Percentiles rank a stretch among this genome's conserved stretches.
Conservation (phyloP, 2,329 filamentous ascomycete species). For the Botrytis tulipae region DNA sequence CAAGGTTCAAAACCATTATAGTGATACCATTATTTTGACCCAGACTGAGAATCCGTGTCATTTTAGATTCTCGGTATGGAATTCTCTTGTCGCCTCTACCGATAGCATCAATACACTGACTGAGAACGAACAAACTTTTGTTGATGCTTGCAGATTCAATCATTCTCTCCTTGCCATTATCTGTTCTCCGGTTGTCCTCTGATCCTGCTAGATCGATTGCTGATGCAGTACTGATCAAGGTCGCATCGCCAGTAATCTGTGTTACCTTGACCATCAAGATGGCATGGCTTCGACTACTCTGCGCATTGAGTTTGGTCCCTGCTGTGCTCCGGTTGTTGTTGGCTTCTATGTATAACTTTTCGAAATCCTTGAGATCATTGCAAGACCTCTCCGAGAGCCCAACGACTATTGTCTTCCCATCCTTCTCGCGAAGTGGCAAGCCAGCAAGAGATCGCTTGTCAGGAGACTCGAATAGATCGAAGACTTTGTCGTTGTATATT, state of each 20-base stretch:
- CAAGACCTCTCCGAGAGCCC: conserved; percentile 82
- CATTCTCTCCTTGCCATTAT: conserved; percentile 87
- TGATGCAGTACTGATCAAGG: conserved; percentile 77
- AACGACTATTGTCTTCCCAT: conserved; percentile 82
- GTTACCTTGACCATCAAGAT: conserved; percentile 87
- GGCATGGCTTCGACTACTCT: conserved; percentile 86
- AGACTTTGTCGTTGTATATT: conserved; percentile 96
- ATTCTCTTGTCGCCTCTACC: conserved; percentile 72
- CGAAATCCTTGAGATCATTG: conserved; percentile 84
- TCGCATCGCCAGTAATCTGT: conserved; percentile 66
- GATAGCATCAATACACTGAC: conserved; percentile 94
- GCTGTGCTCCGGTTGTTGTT: conserved; percentile 89
- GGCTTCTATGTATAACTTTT: conserved; percentile 83
- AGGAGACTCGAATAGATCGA: conserved; percentile 80
- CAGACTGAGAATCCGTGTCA: conserved; percentile 89
- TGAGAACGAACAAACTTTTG: conserved; percentile 92
- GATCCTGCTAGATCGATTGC: conserved; percentile 95
- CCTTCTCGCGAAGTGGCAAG: conserved; percentile 78
- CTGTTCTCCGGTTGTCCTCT: conserved; percentile 90
- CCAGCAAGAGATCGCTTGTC: conserved; percentile 77
- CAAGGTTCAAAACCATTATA: conserved; percentile 93
- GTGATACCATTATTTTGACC: conserved; percentile 95
- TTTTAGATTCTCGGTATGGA: conserved; percentile 88
- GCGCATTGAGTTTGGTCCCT: conserved; percentile 87
- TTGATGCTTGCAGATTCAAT: conserved; percentile 98